Evolutionary conservation across 2,329 filamentous ascomycete species (phyloP).

Genomic region (Fusarium sp.): DNA sequence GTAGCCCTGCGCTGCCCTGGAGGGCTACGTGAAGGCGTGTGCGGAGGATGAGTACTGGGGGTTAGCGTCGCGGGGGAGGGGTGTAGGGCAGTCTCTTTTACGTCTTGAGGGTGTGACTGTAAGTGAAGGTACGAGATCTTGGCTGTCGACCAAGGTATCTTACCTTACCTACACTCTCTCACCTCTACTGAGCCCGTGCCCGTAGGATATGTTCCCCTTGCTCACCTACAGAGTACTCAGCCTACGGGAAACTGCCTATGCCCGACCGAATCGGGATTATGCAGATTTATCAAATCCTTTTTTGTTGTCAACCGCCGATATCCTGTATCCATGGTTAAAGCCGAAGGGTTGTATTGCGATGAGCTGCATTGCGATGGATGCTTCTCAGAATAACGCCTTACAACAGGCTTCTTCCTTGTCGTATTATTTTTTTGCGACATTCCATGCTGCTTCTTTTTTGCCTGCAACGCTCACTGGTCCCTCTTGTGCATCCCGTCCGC

Average conservation of each 20-base stretch:
- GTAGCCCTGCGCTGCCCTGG: conserved; percentile 41
- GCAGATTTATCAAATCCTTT: neutral
- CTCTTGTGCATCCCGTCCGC: conserved; percentile 28
- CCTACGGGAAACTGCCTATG: neutral
- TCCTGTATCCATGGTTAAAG: conserved; percentile 19
- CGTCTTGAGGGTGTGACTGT: conserved; percentile 3
- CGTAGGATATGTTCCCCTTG: conserved; percentile 2
- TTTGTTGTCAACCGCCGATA: neutral
- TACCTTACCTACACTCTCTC: conserved; percentile 11
- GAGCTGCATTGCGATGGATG: conserved; percentile 18
- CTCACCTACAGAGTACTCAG: conserved; percentile 17
- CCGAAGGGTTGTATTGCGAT: conserved; percentile 19
- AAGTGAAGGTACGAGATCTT: conserved; percentile 24
- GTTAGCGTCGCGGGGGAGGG: conserved; percentile 29
- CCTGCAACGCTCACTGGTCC: conserved; percentile 39
- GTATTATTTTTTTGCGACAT: conserved; percentile 23
- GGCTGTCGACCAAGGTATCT: conserved; percentile 25
- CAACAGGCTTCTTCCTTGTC: conserved; percentile 33
- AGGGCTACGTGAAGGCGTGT: conserved; percentile 30
- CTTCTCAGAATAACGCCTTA: conserved; percentile 30
- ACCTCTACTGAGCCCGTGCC: conserved; percentile 1
- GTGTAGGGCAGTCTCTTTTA: conserved; percentile 32
- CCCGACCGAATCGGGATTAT: conserved; percentile 19
- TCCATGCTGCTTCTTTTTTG: conserved; percentile 21
- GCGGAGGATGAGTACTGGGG: conserved; percentile 2